Base-by-base conservation (phyloP, 306 rosid genomes). In the Sechiopsis laciniata region DNA sequence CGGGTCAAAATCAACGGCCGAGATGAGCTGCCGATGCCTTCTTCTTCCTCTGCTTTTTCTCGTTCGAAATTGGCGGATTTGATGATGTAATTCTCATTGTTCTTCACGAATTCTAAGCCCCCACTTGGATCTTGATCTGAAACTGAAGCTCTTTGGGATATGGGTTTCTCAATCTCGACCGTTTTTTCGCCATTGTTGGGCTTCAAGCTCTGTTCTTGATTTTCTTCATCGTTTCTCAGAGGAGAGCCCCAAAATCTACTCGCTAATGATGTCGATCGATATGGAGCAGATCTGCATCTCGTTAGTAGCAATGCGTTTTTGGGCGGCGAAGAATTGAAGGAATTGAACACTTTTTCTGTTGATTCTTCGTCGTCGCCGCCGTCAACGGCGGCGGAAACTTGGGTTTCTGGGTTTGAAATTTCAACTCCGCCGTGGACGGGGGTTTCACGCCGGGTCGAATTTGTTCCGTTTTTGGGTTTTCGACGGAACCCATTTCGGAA, bases 281-380 rank as follows among this genome's bases (percentile, higher is more conserved):
- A 85, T 8, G 98, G 97, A 48, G 91, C 90, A 26, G 97, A 93
- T 83, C 91, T 88, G 59, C 98, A 85, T 19, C 97, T 84, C 6
- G 90, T 90, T 2, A 93, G 74, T 16, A 88, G 64, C 72, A 90
- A 83, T 26, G 94, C 97, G n/a, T 93, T 87, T 73, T 83, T 88
- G 3, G 96, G 96, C 0, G 96, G 96, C 0, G 80, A 60, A 2
- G 68, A 62, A 54, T 81, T 19, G 2, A 76, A 62, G 17, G 29
- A 14, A 68, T 63, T 79, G 10, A 82, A 79, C 21, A 56, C 77
- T 55, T 10, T 16, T 0, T 69, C 76, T 21, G 57, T 67, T n/a
- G 55, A 61, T 73, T 79, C 75, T 22, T 73, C 79, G 1, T 40
- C 80, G 15, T n/a, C 53, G 5, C 29, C 29, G 29, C 29, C 29